Conservation (phyloP, 345 rosid species). For the Stellera chamaejasme region DNA sequence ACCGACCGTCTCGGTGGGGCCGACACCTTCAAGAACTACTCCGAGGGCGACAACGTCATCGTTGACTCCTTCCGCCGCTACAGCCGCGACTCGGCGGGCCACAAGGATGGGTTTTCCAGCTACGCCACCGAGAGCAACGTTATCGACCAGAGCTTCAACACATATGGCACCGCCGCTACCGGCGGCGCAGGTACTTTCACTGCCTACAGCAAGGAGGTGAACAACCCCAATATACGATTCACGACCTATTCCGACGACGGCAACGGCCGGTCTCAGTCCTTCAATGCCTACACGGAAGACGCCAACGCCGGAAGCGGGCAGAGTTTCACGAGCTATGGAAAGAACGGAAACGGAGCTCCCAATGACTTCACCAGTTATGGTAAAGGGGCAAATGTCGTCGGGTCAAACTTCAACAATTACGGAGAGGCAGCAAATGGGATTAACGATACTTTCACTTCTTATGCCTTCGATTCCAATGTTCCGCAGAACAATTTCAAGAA, state of each 20-base stretch:
- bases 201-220: conserved; percentile 41
- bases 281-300: conserved; percentile 36
- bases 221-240: conserved; percentile 57
- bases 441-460: conserved; percentile 54
- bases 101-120: conserved; percentile 30
- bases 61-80: conserved; percentile 52
- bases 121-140: conserved; percentile 42
- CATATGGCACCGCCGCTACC: conserved; percentile 52
- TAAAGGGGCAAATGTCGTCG: conserved; percentile 46
- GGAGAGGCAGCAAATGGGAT: conserved; percentile 53
- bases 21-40: conserved; percentile 50
- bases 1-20: conserved; percentile 33
- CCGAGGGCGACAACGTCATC: conserved; percentile 23
- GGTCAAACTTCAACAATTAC: conserved; percentile 55
- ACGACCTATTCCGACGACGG: conserved; percentile 44
- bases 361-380: conserved; percentile 53
- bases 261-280: conserved; percentile 37
- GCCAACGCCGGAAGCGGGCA: conserved; percentile 56
- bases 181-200: conserved; percentile 63
- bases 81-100: conserved; percentile 37
- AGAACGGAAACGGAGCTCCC: conserved; percentile 52
- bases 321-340: conserved; percentile 53
- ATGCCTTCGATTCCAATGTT: conserved; percentile 51
- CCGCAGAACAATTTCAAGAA: conserved; percentile 57
- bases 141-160: conserved; percentile 62